Conservation (phyloP, 1,284 basidiomycete species). For the Athelia sp. region DNA sequence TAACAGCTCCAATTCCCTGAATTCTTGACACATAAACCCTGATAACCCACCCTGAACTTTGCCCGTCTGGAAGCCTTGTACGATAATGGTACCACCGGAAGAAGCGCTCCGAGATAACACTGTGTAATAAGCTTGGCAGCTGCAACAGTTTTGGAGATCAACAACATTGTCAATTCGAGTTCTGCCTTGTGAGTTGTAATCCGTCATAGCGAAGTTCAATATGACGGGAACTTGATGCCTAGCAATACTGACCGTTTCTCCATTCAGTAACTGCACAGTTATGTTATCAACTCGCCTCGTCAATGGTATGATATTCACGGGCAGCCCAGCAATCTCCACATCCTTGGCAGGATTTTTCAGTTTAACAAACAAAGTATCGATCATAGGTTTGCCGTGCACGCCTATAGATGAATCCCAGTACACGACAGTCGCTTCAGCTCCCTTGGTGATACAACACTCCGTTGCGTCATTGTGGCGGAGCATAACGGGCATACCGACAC, state of each 20-base stretch:
- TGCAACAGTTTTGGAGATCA: conserved; percentile 22
- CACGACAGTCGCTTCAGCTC: conserved; percentile 30
- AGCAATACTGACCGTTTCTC: conserved; percentile 15
- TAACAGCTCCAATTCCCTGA: conserved; percentile 25
- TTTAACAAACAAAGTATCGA: conserved; percentile 26
- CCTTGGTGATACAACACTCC: conserved; percentile 34
- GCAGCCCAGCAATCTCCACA: conserved; percentile 28
- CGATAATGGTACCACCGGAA: conserved; percentile 25
- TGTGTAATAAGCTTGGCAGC: conserved; percentile 30
- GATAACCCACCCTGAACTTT: conserved; percentile 16
- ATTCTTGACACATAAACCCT: conserved; percentile 21
- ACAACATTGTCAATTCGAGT: conserved; percentile 26
- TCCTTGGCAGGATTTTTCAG: conserved; percentile 18
- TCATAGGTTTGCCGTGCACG: conserved; percentile 4
- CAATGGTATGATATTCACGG: conserved; percentile 34
- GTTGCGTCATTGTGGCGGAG: conserved; percentile 31
- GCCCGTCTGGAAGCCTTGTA: conserved; percentile 20
- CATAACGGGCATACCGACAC: conserved; percentile 35
- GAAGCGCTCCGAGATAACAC: conserved; percentile 26
- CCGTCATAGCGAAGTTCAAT: conserved; percentile 38
- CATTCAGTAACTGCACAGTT: conserved; percentile 21
- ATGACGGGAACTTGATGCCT: conserved; percentile 28
- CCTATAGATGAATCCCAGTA: conserved; percentile 22
- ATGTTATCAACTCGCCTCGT: not conserved
- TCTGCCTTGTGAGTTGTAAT: conserved; percentile 35